Base-by-base conservation (phyloP, 306 rosid genomes). In the Corylus americana region DNA sequence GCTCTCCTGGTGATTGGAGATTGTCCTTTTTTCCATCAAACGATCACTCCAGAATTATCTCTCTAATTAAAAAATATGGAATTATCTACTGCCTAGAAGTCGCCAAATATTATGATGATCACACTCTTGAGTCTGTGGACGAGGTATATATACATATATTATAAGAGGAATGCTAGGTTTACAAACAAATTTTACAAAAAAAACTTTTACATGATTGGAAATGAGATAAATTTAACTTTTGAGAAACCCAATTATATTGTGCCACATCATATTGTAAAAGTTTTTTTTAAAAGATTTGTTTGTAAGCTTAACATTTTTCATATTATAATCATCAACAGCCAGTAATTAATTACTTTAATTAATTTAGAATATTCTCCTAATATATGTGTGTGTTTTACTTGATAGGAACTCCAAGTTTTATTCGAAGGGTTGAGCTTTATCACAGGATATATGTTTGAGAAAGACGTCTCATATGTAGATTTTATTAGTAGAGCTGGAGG, bases 11-110 rank as follows among this genome's bases (percentile, higher is more conserved):
- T 79, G 92, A 86, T 62, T 95, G 98, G 98, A 83, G 98, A 81
- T 92, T 97, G 77, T 92, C 98, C 64, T 95, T 91, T 87, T 95
- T 92, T 51, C 98, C 98, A 66, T 37, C 29, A 20, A 78, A 94
- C 14, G 89, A 89, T 55, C 96, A 91, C 85, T 70, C 88, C 0
- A 86, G 74, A 83, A 91, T 95, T 42, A 78, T 86, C 59, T 91
- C 97, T 48, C 50, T 81, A 3, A 79, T 95, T 4, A 72, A 79
- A 2, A 71, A 87, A 63, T 74, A 92, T 70, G 77, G 63, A 75
- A 89, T 92, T 61, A 39, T 95, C 48, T 95, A 95, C 67, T 86
- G 92, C 62, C 91, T 95, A 10, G 98, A 92, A 86, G 82, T 92
- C 0, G 95, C 87, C 54, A 95, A 86, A 75, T 87, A 78, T 58